phyloP scores from a whole-genome alignment of 208 protist genomes.

The Acanthamoeba culbertsoni region DNA sequence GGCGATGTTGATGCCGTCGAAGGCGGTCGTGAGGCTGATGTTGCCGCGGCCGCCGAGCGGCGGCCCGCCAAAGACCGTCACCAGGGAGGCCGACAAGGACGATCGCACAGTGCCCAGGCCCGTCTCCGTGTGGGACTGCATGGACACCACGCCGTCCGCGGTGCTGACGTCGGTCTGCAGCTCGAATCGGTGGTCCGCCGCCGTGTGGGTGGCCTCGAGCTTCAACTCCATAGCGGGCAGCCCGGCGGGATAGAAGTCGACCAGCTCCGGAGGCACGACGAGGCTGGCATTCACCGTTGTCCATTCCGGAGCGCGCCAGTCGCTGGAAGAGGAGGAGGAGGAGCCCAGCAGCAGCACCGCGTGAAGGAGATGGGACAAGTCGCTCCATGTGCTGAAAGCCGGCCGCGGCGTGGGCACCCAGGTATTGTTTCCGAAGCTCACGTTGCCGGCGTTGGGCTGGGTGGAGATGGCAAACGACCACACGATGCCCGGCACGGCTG shows the following conservation, averaged over 20 bases:
- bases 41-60: slow-evolving; percentile 5
- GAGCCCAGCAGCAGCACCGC: neutral
- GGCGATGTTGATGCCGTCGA: neutral
- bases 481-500: neutral
- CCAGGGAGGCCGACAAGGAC: neutral
- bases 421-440: neutral
- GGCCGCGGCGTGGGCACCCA: neutral
- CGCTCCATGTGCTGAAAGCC: neutral
- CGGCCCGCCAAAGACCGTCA: slow-evolving; percentile 17
- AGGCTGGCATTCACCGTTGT: neutral
- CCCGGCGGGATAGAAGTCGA: neutral
- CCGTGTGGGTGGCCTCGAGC: neutral
- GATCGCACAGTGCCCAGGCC: neutral
- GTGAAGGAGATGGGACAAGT: neutral
- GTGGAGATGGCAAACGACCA: neutral
- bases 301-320: neutral
- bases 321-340: neutral
- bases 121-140: neutral
- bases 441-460: neutral
- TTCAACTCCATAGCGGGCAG: neutral
- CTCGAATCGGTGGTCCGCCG: neutral
- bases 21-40: slow-evolving; percentile 19
- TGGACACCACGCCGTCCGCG: neutral
- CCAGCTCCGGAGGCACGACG: neutral
- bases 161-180: neutral